phyloP scores from a whole-genome alignment of 345 rosid species.

The Physaria fendleri region DNA sequence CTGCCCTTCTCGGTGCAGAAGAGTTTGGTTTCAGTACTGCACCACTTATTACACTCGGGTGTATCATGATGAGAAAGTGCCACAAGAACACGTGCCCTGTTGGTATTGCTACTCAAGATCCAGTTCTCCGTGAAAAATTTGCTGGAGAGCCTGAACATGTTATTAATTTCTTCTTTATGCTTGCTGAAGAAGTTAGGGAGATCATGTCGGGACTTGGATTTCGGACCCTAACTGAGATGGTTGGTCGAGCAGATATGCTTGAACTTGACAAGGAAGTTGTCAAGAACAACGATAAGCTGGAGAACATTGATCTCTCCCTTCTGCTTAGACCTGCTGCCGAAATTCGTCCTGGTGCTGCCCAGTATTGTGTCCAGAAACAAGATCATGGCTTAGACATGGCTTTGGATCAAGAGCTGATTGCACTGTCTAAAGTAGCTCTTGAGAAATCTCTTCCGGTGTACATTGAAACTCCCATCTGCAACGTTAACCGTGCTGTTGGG shows the following conservation, averaged over 20 bases:
- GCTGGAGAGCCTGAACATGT: conserved; percentile 99
- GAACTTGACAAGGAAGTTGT: conserved; percentile 87
- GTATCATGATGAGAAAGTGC: conserved; percentile 99
- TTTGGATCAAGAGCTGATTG: conserved; percentile 70
- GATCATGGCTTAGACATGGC: conserved; percentile 97
- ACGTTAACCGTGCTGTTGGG: conserved; percentile 97
- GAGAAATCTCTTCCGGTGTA: conserved; percentile 82
- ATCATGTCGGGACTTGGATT: conserved; percentile 95
- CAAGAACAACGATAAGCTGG: conserved; percentile 70
- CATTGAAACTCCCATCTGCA: conserved; percentile 69
- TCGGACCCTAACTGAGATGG: conserved; percentile 75
- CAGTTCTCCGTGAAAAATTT: conserved; percentile 93
- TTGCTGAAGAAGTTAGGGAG: conserved; percentile 96
- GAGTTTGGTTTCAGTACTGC: conserved; percentile 99
- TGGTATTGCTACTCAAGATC: conserved; percentile 99
- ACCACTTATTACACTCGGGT: conserved; percentile 96
- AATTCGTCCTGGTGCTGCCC: conserved; percentile 91
- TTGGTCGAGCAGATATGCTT: conserved; percentile 99
- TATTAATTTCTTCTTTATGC: conserved; percentile 95
- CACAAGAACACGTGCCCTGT: conserved; percentile 99
- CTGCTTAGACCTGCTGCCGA: conserved; percentile 92
- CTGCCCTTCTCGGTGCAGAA: conserved; percentile 99
- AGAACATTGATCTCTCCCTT: conserved; percentile 81
- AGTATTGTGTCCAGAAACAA: conserved; percentile 87
- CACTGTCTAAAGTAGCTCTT: conserved; percentile 61